Evolutionary conservation across 495 filamentous ascomycete genomes (phyloP).

Genomic region (Talaromyces trachyspermus): DNA sequence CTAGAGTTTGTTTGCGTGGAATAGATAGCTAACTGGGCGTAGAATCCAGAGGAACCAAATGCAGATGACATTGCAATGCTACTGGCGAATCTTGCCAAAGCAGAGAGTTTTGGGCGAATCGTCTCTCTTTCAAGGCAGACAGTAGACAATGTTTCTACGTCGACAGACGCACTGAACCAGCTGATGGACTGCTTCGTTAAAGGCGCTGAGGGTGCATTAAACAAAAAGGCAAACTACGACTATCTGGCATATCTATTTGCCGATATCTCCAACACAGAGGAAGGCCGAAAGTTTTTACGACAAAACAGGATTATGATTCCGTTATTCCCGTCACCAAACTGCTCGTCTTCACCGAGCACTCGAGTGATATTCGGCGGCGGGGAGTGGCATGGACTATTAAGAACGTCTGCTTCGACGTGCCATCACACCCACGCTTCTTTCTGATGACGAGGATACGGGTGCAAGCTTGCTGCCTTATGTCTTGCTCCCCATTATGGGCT

Average conservation of each 20-base stretch:
- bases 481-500: slow-evolving; percentile 58
- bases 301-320: slow-evolving; percentile 63
- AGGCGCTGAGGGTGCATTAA: slow-evolving; percentile 71
- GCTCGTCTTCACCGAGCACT: slow-evolving; percentile 85
- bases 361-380: slow-evolving; percentile 67
- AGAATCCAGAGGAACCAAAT: slow-evolving; percentile 61
- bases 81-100: slow-evolving; percentile 84
- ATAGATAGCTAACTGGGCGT: not conserved
- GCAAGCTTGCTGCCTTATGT: slow-evolving; percentile 83
- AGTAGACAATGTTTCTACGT: slow-evolving; percentile 56
- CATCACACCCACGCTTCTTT: slow-evolving; percentile 63
- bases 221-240: slow-evolving; percentile 81
- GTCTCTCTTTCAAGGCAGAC: slow-evolving; percentile 52
- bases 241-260: slow-evolving; percentile 92
- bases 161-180: slow-evolving; percentile 73
- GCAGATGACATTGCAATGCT: slow-evolving; percentile 86
- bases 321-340: slow-evolving; percentile 83
- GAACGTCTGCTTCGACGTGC: slow-evolving; percentile 68
- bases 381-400: slow-evolving; percentile 92
- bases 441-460: slow-evolving; percentile 47
- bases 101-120: slow-evolving; percentile 59
- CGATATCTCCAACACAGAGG: slow-evolving; percentile 72
- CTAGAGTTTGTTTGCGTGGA: too few species aligned
- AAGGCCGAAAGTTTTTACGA: slow-evolving; percentile 69
- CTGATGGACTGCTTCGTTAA: slow-evolving; percentile 93